phyloP scores from a whole-genome alignment of 1,284 basidiomycete species.

The Acaromyces ingoldii region DNA sequence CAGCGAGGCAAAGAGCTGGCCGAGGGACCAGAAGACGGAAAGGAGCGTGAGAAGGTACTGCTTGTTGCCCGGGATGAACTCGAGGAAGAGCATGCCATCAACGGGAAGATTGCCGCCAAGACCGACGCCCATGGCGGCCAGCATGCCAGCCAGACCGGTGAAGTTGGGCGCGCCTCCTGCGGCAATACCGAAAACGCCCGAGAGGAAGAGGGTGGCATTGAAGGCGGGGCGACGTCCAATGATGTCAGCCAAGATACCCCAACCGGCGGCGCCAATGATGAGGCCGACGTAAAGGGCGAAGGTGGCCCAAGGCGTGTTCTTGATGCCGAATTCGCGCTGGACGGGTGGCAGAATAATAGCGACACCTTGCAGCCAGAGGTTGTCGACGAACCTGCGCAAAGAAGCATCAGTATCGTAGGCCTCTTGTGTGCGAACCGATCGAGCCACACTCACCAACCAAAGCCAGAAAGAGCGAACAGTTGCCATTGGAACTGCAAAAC shows the following conservation, averaged over 20 bases:
- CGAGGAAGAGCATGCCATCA: slow-evolving; percentile 46
- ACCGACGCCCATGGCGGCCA: slow-evolving; percentile 45
- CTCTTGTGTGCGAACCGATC: neutral
- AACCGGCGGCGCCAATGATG: slow-evolving; percentile 44
- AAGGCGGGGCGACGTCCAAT: slow-evolving; percentile 47
- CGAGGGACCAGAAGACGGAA: slow-evolving; percentile 50
- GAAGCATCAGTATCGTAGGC: neutral
- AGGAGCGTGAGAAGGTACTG: slow-evolving; percentile 47
- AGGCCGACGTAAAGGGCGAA: slow-evolving; percentile 44
- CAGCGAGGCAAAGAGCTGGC: slow-evolving; percentile 44
- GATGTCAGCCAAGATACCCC: slow-evolving; percentile 48
- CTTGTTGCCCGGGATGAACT: slow-evolving; percentile 43
- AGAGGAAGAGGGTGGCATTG: slow-evolving; percentile 46
- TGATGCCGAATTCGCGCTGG: slow-evolving; percentile 36
- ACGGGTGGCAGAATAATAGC: slow-evolving; percentile 43
- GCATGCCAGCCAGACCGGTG: slow-evolving; percentile 39
- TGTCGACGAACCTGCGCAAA: slow-evolving; percentile 44
- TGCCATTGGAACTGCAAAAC: slow-evolving; percentile 14
- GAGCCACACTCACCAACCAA: slow-evolving; percentile 14
- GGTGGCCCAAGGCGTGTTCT: slow-evolving; percentile 37
- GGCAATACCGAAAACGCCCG: slow-evolving; percentile 47
- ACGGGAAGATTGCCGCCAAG: slow-evolving; percentile 49
- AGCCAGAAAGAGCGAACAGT: slow-evolving; percentile 17
- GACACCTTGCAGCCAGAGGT: slow-evolving; percentile 47
- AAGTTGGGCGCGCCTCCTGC: slow-evolving; percentile 43